phyloP scores from a whole-genome alignment of 1,284 basidiomycete species.

The Marasmius tenuissimus region DNA sequence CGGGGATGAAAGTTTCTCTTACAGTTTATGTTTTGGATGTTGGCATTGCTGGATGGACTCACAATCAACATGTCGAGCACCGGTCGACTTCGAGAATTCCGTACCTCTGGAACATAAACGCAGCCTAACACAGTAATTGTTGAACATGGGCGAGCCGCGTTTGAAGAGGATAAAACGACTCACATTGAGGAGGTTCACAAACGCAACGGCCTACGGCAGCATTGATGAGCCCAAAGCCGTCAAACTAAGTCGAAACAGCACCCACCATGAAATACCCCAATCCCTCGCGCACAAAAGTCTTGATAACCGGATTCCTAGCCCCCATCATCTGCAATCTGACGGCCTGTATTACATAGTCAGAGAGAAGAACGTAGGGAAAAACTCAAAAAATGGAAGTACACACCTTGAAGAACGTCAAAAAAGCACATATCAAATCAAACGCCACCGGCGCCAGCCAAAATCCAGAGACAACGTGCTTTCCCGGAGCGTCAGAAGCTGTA shows the following conservation, averaged over 20 bases:
- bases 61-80: not conserved
- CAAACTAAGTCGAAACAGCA: not conserved
- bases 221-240: too few species aligned
- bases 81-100: not conserved
- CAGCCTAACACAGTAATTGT: not conserved
- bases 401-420: not conserved
- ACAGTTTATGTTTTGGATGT: slow-evolving; percentile 2
- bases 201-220: not conserved
- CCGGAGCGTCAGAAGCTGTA: not conserved
- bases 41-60: not conserved
- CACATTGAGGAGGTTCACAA: not conserved
- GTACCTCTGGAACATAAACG: slow-evolving; percentile 1
- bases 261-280: not conserved
- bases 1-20: not conserved
- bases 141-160: not conserved
- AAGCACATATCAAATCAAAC: slow-evolving; percentile 2
- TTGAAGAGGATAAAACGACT: not conserved
- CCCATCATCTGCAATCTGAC: not conserved
- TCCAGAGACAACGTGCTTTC: not conserved
- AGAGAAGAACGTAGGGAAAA: too few species aligned
- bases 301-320: not conserved
- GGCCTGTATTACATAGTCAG: not conserved
- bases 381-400: not conserved
- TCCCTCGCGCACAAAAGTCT: not conserved
- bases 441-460: slow-evolving; percentile 5